phyloP scores from a whole-genome alignment of 257 asterid species.

The Solanum clarkiae region DNA sequence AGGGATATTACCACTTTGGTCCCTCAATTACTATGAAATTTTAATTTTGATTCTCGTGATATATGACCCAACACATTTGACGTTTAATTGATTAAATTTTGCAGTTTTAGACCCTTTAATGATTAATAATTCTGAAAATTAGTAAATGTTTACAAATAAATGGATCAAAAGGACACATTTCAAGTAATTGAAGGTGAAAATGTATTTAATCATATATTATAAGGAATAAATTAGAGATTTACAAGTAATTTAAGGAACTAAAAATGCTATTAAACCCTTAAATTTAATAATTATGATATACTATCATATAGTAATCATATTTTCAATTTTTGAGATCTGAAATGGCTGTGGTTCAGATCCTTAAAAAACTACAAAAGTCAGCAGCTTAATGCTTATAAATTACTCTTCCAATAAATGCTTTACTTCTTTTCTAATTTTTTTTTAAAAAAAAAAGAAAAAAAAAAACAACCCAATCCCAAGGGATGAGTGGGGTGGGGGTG shows the following conservation, averaged over 20 bases:
- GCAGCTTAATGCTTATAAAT: not conserved
- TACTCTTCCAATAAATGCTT: not conserved
- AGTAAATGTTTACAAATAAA: not conserved
- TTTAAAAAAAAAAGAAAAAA: too few relatives aligned
- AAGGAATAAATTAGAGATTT: not conserved
- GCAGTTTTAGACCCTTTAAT: not conserved
- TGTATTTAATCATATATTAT: not conserved
- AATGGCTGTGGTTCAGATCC: not conserved
- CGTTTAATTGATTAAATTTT: not conserved
- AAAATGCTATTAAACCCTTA: not conserved
- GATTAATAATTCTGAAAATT: not conserved
- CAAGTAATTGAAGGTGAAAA: not conserved
- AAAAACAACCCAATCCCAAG: not conserved
- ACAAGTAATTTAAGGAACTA: not conserved
- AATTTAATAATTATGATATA: not conserved
- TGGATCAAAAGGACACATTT: not conserved
- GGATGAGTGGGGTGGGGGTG: not conserved
- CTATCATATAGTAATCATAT: not conserved
- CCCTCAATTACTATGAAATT: not conserved
- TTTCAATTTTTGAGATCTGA: not conserved
- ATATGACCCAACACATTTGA: not conserved
- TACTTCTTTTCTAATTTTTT: not conserved
- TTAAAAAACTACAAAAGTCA: not conserved
- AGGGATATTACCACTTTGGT: not conserved
- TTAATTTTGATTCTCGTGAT: not conserved